These are phyloP conservation scores for Anastatica hierochuntica DNA, from an alignment of 345 rosid genomes.

Conservation along the genomic window DNA sequence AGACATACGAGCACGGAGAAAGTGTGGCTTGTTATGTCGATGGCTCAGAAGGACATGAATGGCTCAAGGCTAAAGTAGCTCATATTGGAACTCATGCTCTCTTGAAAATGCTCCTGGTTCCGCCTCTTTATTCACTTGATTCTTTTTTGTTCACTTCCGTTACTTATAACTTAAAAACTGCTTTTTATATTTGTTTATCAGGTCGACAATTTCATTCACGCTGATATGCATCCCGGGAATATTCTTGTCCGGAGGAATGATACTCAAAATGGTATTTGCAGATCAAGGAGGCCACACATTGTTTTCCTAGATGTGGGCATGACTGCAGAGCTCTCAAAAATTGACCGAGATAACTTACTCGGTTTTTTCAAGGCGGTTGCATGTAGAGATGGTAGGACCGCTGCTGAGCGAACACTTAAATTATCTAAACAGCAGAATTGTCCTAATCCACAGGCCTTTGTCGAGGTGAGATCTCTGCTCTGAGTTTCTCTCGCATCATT, in stretches of 20 bases:
- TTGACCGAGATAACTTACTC: constrained; percentile 62
- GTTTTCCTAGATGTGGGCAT: constrained; percentile 97
- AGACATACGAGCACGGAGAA: constrained; percentile 91
- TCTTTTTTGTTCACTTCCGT: not conserved
- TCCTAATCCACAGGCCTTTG: constrained; percentile 77
- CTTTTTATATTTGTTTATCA: constrained; percentile 21
- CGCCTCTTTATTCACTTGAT: constrained; percentile 6
- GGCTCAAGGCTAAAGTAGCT: constrained; percentile 70
- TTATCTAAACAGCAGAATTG: constrained; percentile 81
- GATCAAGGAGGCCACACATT: constrained; percentile 89
- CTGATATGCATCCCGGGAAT: constrained; percentile 99
- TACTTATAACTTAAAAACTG: not conserved
- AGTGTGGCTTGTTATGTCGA: constrained; percentile 76
- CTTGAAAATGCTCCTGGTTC: constrained; percentile 95
- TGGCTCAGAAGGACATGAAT: constrained; percentile 58
- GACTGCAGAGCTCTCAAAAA: constrained; percentile 95
- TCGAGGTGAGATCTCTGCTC: constrained; percentile 36
- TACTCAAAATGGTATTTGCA: constrained; percentile 55
- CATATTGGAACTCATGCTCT: constrained; percentile 96
- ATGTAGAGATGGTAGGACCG: constrained; percentile 78
- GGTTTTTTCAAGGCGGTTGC: constrained; percentile 96
- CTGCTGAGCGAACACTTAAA: constrained; percentile 75
- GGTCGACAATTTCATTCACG: constrained; percentile 98
- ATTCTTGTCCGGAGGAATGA: constrained; percentile 72
- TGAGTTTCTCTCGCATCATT: not conserved